Base-by-base conservation (phyloP, 2,329 filamentous ascomycete species). In the Colletotrichum chlorophyti region DNA sequence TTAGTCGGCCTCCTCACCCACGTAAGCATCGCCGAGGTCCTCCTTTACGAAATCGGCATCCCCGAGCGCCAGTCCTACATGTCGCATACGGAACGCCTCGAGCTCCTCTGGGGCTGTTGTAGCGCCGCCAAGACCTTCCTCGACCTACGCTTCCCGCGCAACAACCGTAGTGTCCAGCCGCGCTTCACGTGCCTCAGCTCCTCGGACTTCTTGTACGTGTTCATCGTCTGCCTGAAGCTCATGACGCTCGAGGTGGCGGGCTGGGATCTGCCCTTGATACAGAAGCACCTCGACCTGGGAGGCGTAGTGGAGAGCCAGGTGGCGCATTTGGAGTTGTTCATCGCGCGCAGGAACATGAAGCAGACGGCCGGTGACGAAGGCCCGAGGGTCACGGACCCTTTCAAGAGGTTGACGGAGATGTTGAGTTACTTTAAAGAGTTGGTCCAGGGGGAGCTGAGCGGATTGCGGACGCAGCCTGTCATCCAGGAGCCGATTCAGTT, bases 141-240 rank as follows among this genome's bases (percentile, higher is more conserved):
- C 58, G 63, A 67, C 26, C 60, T 70, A 6, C 74, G 73, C n/a
- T 72, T 74, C 45, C 62, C 65, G 5, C 40, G 24, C 6, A 29
- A 53, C 12, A 41, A 48, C 43, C 14, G 12, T 11, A 68, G 73
- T 57, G 52, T 71, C 1, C 65, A 67, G 26, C 79, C 78, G 17
- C 72, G 70, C 12, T 79, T 76, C 53, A 68, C 78, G 12, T 75
- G 74, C 63, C 71, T 82, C 50, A 72, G 73, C 12, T 74, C 76
- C 8, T 81, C 78, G 19, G 80, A 83, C 64, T 74, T 79, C 41
- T 72, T 79, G 46, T 82, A 77, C 62, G 71, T 74, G 26, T 73
- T 82, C 62, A 72, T 83, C 61, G 76, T 73, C 1, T 73, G 70
- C 34, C 72, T 83, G 15, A 79, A 78, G 65, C 72, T 83, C n/a